phyloP scores from a whole-genome alignment of 2,329 filamentous ascomycete species.

The Alternaria rosae region DNA sequence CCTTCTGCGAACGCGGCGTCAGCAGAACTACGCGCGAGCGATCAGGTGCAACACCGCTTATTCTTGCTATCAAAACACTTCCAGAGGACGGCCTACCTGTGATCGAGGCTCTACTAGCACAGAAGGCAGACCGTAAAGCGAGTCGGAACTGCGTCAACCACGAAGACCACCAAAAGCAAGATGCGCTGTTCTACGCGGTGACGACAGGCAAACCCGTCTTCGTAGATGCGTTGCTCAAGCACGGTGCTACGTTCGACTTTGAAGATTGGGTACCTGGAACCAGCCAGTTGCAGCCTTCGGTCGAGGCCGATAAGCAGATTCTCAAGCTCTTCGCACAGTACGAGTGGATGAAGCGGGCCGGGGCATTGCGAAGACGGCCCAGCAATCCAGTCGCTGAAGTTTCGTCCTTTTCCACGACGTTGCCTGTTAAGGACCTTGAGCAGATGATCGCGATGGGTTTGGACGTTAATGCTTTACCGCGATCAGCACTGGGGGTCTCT shows the following conservation, averaged over 20 bases:
- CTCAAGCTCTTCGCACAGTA: conserved; percentile 34
- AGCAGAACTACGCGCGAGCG: conserved; percentile 44
- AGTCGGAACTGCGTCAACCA: conserved; percentile 41
- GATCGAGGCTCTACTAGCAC: conserved; percentile 33
- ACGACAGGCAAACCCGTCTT: conserved; percentile 36
- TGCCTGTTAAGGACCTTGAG: conserved; percentile 30
- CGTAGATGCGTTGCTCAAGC: conserved; percentile 35
- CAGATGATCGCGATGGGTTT: conserved; percentile 37
- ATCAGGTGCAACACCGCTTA: conserved; percentile 45
- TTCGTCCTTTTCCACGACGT: conserved; percentile 23
- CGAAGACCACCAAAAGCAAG: conserved; percentile 38
- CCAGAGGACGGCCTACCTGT: conserved; percentile 40
- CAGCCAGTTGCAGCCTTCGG: conserved; percentile 14
- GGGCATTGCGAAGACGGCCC: conserved; percentile 27
- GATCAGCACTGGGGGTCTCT: conserved; percentile 20
- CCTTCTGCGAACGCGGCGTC: conserved; percentile 42
- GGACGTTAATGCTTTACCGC: conserved; percentile 28
- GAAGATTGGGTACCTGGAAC: conserved; percentile 32
- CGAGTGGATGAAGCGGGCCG: conserved; percentile 36
- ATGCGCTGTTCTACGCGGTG: conserved; percentile 41
- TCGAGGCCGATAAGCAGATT: conserved; percentile 23
- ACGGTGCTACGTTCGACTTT: conserved; percentile 36
- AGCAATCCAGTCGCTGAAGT: conserved; percentile 4
- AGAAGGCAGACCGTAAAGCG: conserved; percentile 23
- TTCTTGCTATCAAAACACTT: conserved; percentile 38